Conservation (phyloP, 768 basidiomycete genomes). For the Steccherinum ochraceum region DNA sequence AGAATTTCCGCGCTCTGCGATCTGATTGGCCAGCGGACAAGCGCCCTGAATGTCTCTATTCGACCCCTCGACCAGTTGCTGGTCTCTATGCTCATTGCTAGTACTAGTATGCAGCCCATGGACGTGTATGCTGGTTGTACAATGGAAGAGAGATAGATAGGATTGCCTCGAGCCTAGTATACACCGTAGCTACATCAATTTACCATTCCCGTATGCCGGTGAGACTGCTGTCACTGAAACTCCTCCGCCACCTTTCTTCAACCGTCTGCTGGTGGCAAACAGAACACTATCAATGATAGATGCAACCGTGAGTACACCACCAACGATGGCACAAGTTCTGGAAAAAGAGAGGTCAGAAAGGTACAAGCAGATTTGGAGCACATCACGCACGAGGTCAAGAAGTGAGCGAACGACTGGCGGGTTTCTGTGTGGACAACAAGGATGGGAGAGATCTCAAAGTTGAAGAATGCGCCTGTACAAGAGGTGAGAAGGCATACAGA, state of each 20-base stretch:
- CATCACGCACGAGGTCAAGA: conserved; percentile 94
- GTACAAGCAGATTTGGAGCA: neutral
- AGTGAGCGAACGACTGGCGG: conserved; percentile 95
- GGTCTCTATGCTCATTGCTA: too few relatives aligned
- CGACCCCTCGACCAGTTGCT: neutral
- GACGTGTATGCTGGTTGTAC: too few relatives aligned
- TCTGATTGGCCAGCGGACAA: neutral
- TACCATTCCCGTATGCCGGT: neutral
- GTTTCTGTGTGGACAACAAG: conserved; percentile 88
- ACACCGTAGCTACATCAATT: neutral
- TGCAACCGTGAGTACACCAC: conserved; percentile 93
- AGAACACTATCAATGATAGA: conserved; percentile 81
- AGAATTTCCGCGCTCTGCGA: neutral
- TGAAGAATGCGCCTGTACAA: conserved; percentile 73
- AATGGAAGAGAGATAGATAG: neutral
- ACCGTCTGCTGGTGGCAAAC: conserved; percentile 70
- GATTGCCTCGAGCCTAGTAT: neutral
- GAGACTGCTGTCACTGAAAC: neutral
- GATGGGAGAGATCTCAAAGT: conserved; percentile 96
- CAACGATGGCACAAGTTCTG: conserved; percentile 96
- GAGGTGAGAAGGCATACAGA: conserved; percentile 1
- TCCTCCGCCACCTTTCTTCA: conserved; percentile 52
- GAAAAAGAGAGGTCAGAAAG: conserved; percentile 1
- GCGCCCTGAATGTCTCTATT: neutral
- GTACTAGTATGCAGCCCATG: too few relatives aligned